phyloP scores from a whole-genome alignment of 768 basidiomycete genomes.

The Hygrophorus russula region DNA sequence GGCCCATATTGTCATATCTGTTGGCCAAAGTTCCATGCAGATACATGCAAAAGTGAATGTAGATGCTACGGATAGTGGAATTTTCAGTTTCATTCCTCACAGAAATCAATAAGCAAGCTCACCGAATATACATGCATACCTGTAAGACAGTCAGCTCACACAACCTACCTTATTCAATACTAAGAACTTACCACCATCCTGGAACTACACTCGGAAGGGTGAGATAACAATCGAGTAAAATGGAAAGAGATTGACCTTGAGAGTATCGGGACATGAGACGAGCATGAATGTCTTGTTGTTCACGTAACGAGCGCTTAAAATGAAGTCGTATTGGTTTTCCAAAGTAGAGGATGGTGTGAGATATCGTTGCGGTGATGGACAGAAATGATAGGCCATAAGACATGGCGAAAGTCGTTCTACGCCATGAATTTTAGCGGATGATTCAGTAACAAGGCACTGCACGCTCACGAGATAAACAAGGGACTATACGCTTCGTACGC shows the following conservation, averaged over 20 bases:
- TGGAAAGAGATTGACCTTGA: constrained; percentile 18
- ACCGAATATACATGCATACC: no score
- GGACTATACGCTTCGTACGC: constrained; percentile 50
- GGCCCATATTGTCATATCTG: constrained; percentile 20
- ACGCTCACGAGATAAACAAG: constrained; percentile 42
- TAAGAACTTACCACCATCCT: constrained; percentile 72
- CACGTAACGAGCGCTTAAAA: constrained; percentile 55
- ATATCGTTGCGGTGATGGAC: constrained; percentile 62
- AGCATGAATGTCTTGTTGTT: constrained; percentile 80
- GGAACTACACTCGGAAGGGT: constrained; percentile 32
- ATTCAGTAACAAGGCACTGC: constrained; percentile 1
- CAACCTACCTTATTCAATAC: constrained; percentile 25
- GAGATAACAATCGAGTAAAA: no score
- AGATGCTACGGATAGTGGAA: constrained; percentile 19
- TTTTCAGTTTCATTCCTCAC: constrained; percentile 1
- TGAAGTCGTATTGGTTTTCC: constrained; percentile 72
- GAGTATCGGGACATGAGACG: constrained; percentile 68
- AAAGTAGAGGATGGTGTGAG: constrained; percentile 63
- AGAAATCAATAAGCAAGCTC: constrained; percentile 12
- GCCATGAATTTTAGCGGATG: no score
- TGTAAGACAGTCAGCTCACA: no score
- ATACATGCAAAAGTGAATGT: constrained; percentile 64
- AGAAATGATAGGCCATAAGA: constrained; percentile 72
- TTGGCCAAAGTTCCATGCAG: constrained; percentile 61
- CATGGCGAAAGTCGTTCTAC: no score